Evolutionary conservation across 2,329 filamentous ascomycete species (phyloP).

Genomic region (Penicillium glabrum): DNA sequence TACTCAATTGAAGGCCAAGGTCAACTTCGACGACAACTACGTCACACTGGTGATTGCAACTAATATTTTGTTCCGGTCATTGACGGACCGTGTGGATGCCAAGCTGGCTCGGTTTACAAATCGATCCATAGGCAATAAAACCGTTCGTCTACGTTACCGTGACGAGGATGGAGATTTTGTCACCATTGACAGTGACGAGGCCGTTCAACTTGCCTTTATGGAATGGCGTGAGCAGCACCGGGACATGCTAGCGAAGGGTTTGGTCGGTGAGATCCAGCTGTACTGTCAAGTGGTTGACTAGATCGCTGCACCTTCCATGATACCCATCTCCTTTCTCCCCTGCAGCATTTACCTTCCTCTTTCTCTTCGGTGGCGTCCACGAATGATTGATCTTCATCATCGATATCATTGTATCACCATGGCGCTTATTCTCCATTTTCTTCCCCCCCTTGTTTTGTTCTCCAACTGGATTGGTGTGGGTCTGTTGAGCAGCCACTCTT

Average conservation of each 20-base stretch:
- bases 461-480: constrained; percentile 33
- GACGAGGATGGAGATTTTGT: constrained; percentile 94
- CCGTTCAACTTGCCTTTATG: constrained; percentile 92
- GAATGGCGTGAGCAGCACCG: constrained; percentile 82
- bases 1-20: constrained; percentile 92
- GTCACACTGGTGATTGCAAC: constrained; percentile 94
- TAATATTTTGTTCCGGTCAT: constrained; percentile 89
- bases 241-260: constrained; percentile 61
- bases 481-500: constrained; percentile 22
- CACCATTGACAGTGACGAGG: constrained; percentile 91
- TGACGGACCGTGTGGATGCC: constrained; percentile 93
- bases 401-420: constrained; percentile 18
- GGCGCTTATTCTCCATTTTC: constrained; percentile 26
- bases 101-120: constrained; percentile 86
- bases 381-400: constrained; percentile 8
- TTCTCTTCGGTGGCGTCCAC: constrained; percentile 5
- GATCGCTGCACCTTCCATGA: background rate
- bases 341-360: constrained; percentile 5
- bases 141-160: constrained; percentile 82
- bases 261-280: constrained; percentile 86
- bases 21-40: constrained; percentile 88
- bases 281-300: constrained; percentile 65
- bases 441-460: constrained; percentile 17
- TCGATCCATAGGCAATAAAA: constrained; percentile 77
- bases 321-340: background rate